A percentile compares a stretch with the other conserved stretches of the same genome.
Evolutionary conservation across 2,329 filamentous ascomycete genomes (phyloP).

Genomic region (Anisogramma anomala): DNA sequence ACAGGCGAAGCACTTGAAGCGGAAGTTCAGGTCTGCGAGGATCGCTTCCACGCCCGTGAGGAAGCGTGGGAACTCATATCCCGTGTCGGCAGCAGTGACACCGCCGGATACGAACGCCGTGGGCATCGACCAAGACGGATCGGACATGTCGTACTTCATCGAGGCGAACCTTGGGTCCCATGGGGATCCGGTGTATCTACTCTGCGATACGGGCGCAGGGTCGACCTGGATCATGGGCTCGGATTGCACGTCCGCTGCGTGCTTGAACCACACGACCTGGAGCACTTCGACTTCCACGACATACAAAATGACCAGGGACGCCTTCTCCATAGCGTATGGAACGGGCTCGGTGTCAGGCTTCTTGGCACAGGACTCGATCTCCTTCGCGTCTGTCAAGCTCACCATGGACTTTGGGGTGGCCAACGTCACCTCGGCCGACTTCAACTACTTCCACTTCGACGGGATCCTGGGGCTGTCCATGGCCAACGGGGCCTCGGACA

Average conservation of each 20-base stretch:
- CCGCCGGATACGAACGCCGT: constrained; percentile 37
- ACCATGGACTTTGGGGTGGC: constrained; percentile 62
- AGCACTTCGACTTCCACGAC: constrained; percentile 54
- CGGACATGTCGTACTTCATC: constrained; percentile 55
- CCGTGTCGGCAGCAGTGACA: constrained; percentile 33
- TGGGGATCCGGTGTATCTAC: constrained; percentile 44
- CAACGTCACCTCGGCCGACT: constrained; percentile 59
- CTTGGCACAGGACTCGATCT: constrained; percentile 54
- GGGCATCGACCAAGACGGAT: constrained; percentile 52
- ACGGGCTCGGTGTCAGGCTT: constrained; percentile 61
- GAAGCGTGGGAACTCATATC: constrained; percentile 35
- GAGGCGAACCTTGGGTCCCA: constrained; percentile 45
- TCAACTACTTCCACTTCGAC: constrained; percentile 70
- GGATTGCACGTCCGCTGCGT: constrained; percentile 54
- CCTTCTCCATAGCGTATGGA: constrained; percentile 63
- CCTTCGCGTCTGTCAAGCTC: constrained; percentile 53
- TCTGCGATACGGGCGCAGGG: constrained; percentile 54
- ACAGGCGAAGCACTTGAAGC: constrained; percentile 27
- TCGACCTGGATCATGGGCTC: constrained; percentile 78
- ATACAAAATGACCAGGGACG: constrained; percentile 38
- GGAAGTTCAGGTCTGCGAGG: constrained; percentile 27
- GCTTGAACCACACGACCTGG: constrained; percentile 58
- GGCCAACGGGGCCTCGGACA: constrained; percentile 46
- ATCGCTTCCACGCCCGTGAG: constrained; percentile 18
- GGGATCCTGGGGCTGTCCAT: constrained; percentile 74